A percentile compares a stretch with the other conserved stretches of the same genome.
These are phyloP conservation scores for Cenchrus fungigraminus DNA, from an alignment of 176 grass and related monocot species.

Conservation along the genomic window DNA sequence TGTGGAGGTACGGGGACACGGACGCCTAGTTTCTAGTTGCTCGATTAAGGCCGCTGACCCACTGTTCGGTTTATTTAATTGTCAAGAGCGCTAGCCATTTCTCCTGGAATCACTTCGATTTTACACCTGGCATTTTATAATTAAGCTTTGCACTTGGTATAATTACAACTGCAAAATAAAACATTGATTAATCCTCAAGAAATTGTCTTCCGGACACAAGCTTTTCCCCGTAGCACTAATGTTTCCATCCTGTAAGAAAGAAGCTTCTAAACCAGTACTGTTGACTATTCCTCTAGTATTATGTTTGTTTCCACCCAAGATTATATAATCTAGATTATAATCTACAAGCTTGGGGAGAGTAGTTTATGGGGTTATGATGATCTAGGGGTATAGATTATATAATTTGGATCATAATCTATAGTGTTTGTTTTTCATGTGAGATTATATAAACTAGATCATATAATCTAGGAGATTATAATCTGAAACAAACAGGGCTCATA, in stretches of 20 bases:
- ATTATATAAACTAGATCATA: too few relatives aligned
- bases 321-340: too few relatives aligned
- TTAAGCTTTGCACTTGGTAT: neutral
- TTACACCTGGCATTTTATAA: neutral
- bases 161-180: neutral
- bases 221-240: neutral
- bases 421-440: too few relatives aligned
- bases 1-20: constrained; percentile 57
- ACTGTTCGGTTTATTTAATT: too few relatives aligned
- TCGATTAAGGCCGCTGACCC: neutral
- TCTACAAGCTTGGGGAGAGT: too few relatives aligned
- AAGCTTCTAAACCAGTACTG: neutral
- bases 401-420: too few relatives aligned
- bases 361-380: too few relatives aligned
- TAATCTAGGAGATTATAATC: too few relatives aligned
- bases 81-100: neutral
- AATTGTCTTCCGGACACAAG: neutral
- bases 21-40: neutral
- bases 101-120: neutral
- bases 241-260: neutral
- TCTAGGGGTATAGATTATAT: too few relatives aligned
- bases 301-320: too few relatives aligned
- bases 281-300: neutral
- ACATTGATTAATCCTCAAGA: neutral
- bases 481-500: too few relatives aligned